Evolutionary conservation across 2,329 filamentous ascomycete genomes (phyloP).

Genomic region (Beauveria caledonica): DNA sequence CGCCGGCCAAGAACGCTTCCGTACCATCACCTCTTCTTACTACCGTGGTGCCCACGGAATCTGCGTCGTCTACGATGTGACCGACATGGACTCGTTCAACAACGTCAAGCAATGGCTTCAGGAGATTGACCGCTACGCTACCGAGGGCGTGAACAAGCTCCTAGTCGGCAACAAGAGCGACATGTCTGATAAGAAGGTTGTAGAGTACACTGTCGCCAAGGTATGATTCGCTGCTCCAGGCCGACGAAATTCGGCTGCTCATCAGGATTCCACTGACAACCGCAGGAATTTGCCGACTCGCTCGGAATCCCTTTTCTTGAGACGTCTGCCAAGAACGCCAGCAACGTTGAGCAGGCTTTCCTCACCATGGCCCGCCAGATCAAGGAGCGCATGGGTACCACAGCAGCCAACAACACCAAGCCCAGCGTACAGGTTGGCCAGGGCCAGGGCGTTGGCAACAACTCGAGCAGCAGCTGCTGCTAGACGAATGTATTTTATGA

Average conservation of each 20-base stretch:
- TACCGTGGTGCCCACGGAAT: slow-evolving; percentile 98
- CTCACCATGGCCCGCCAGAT: slow-evolving; percentile 99
- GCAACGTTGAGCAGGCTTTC: slow-evolving; percentile 99
- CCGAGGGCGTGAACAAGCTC: slow-evolving; percentile 98
- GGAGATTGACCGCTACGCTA: slow-evolving; percentile 98
- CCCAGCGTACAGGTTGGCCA: slow-evolving; percentile 92
- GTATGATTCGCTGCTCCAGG: slow-evolving; percentile 41
- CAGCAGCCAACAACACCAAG: slow-evolving; percentile 94
- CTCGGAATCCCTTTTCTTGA: slow-evolving; percentile 98
- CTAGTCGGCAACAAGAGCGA: slow-evolving; percentile 99
- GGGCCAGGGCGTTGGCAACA: slow-evolving; percentile 86
- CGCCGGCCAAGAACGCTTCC: slow-evolving; percentile 97
- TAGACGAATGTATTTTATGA: slow-evolving; percentile 40
- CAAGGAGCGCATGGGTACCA: slow-evolving; percentile 99
- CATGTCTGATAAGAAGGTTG: slow-evolving; percentile 99
- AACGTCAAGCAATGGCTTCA: slow-evolving; percentile 99
- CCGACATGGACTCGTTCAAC: slow-evolving; percentile 99
- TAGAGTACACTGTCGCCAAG: slow-evolving; percentile 99
- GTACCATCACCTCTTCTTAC: slow-evolving; percentile 98
- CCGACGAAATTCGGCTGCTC: neutral
- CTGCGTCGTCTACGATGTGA: slow-evolving; percentile 99
- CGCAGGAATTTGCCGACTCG: slow-evolving; percentile 95
- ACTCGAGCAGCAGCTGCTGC: slow-evolving; percentile 82
- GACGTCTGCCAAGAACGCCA: slow-evolving; percentile 98
- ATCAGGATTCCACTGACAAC: neutral